Evolutionary conservation across 257 asterid genomes (phyloP).

Genomic region (Gentiana dahurica): DNA sequence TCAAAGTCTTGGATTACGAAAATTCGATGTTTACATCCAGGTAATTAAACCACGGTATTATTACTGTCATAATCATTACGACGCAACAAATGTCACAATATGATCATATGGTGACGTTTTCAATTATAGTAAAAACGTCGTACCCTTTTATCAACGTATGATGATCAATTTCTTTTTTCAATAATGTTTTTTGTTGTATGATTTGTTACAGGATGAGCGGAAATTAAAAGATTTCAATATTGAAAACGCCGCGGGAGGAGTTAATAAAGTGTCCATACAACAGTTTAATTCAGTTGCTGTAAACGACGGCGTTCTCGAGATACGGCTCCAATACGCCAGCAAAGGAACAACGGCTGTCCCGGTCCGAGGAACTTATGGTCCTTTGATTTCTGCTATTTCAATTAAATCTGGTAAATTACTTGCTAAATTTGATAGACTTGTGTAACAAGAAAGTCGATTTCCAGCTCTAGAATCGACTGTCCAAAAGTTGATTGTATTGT

Average conservation of each 20-base stretch:
- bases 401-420: slow-evolving; percentile 32
- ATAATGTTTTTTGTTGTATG: background rate
- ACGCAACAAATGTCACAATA: too few species aligned
- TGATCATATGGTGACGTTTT: too few species aligned
- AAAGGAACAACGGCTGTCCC: slow-evolving; percentile 48
- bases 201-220: slow-evolving; percentile 26
- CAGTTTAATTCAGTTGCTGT: slow-evolving; percentile 23
- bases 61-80: too few species aligned
- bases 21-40: slow-evolving; percentile 61
- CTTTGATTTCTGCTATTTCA: slow-evolving; percentile 53
- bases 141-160: too few species aligned
- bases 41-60: slow-evolving; percentile 9
- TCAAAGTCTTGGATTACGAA: slow-evolving; percentile 50
- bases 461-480: too few species aligned
- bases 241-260: slow-evolving; percentile 31
- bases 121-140: too few species aligned
- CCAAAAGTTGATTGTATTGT: too few species aligned
- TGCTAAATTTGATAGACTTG: too few species aligned
- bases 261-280: slow-evolving; percentile 16
- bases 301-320: slow-evolving; percentile 25
- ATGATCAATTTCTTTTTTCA: background rate
- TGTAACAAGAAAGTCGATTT: too few species aligned
- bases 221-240: slow-evolving; percentile 36
- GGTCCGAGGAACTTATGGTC: slow-evolving; percentile 38
- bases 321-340: slow-evolving; percentile 39